Conservation (phyloP, 2,329 filamentous ascomycete genomes). For the Exophiala calicioides region DNA sequence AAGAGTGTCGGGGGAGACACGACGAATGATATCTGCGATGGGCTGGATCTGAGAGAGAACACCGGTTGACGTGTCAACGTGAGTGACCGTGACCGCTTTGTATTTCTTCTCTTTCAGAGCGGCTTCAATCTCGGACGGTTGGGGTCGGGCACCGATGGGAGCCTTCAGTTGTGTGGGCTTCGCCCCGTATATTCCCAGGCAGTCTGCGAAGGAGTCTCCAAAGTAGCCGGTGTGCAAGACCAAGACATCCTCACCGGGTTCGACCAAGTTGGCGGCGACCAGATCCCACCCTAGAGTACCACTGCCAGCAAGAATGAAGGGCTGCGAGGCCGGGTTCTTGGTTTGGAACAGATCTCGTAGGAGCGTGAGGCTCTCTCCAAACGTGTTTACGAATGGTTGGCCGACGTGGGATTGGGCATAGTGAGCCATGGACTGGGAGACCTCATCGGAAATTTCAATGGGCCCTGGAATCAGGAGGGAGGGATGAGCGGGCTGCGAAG, state of each 20-base stretch:
- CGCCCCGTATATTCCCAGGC: slow-evolving; percentile 85
- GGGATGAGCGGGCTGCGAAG: slow-evolving; percentile 58
- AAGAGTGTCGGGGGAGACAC: slow-evolving; percentile 86
- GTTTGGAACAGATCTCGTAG: slow-evolving; percentile 94
- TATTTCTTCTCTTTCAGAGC: slow-evolving; percentile 88
- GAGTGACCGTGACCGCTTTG: slow-evolving; percentile 91
- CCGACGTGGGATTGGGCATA: slow-evolving; percentile 82
- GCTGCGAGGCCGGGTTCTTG: slow-evolving; percentile 76
- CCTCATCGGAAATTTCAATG: slow-evolving; percentile 29
- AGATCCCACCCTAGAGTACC: slow-evolving; percentile 97
- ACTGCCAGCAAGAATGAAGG: slow-evolving; percentile 90
- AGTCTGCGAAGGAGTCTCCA: slow-evolving; percentile 90
- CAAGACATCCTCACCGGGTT: slow-evolving; percentile 84
- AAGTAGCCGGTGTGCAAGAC: slow-evolving; percentile 98
- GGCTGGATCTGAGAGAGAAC: slow-evolving; percentile 88
- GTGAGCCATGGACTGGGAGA: slow-evolving; percentile 28
- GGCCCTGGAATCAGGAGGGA: slow-evolving; percentile 94
- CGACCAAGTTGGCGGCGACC: slow-evolving; percentile 87
- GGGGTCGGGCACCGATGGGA: slow-evolving; percentile 81
- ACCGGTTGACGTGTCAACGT: slow-evolving; percentile 96
- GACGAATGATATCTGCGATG: slow-evolving; percentile 77
- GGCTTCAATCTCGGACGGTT: slow-evolving; percentile 83
- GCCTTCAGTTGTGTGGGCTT: slow-evolving; percentile 88
- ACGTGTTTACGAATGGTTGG: slow-evolving; percentile 81
- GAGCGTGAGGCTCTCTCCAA: slow-evolving; percentile 85